These are phyloP conservation scores for Cynara cardunculus DNA, from an alignment of 129 eudicot species.

Conservation along the genomic window DNA sequence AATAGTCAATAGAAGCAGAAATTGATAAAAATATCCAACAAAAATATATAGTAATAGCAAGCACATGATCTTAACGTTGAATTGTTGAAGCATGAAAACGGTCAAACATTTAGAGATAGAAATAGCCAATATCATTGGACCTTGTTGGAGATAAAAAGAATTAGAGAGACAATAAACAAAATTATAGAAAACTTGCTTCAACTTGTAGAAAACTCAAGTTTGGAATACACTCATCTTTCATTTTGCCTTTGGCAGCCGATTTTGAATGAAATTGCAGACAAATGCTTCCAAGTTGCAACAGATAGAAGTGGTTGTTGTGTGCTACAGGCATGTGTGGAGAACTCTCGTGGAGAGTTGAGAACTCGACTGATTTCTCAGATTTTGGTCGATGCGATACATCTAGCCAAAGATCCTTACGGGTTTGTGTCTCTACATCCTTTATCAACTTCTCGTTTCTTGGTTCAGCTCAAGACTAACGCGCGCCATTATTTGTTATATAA, in stretches of 20 bases:
- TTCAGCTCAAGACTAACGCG: not conserved
- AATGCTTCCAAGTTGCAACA: conserved; percentile 56
- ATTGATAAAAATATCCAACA: too few species aligned
- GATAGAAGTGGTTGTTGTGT: conserved; percentile 75
- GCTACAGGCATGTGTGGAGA: conserved; percentile 59
- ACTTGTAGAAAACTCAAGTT: too few species aligned
- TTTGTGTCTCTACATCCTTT: conserved; percentile 16
- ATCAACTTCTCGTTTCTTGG: not conserved
- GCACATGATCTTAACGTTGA: too few species aligned
- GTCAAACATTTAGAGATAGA: too few species aligned
- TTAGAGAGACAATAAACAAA: too few species aligned
- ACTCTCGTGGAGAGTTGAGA: conserved; percentile 42
- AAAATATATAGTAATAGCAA: too few species aligned
- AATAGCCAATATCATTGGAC: too few species aligned
- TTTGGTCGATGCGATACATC: conserved; percentile 37
- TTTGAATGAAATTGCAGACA: conserved; percentile 46
- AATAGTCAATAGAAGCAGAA: too few species aligned
- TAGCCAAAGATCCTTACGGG: conserved; percentile 80
- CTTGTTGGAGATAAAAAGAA: too few species aligned
- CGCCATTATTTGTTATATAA: not conserved
- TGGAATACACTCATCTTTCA: too few species aligned
- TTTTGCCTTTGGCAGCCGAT: conserved; percentile 50
- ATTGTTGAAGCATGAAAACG: too few species aligned
- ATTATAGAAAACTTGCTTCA: too few species aligned
- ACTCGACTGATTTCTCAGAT: conserved; percentile 40